Evolutionary conservation across 2,329 filamentous ascomycete species (phyloP), one percentile per base, ranked within the genome.

Genomic region (Cladosporium sp.): DNA sequence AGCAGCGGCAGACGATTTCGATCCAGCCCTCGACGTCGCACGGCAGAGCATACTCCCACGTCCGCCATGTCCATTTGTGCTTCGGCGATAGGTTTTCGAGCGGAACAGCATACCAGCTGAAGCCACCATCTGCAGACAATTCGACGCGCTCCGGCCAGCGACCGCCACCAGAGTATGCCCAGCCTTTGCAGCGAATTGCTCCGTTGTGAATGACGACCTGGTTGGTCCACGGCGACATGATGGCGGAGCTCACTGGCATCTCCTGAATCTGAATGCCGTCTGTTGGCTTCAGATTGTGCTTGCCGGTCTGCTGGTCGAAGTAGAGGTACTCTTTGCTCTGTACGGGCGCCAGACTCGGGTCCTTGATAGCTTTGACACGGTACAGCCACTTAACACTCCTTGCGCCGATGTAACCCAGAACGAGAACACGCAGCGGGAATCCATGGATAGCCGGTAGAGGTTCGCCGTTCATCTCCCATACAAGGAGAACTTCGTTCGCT

Each of bases 381-480:
- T 87, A 87, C 0, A 89, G 79, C 87, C 87, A 88, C 73, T 89
- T 89, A 66, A 85, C 83, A 66, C 83, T 86, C n/a, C 86, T 76
- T 0, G 88, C 89, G 0, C 88, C 89, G 66, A 91, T 90, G 69
- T 90, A 90, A 12, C 76, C 76, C 4, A 88, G 81, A 0, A 90
- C 88, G 0, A 91, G 82, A 0, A 83, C 80, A 5, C 89, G 82
- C 0, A 91, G 77, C 0, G 89, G 89, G 28, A 81, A 88, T 0
- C 89, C 89, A 67, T 91, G 89, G 66, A 90, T 90, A 12, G 80
- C 82, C 0, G 88, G 89, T 0, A 91, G 79, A 0, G 82, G 81
- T 67, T 89, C 79, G 5, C 85, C 88, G 69, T 91, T 91, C 89
- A 91, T 91, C 71, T 90, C 86, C 87, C 88, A 91, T 0, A 86